phyloP scores from a whole-genome alignment of 2,329 filamentous ascomycete genomes.

The Microdochium paspali region DNA sequence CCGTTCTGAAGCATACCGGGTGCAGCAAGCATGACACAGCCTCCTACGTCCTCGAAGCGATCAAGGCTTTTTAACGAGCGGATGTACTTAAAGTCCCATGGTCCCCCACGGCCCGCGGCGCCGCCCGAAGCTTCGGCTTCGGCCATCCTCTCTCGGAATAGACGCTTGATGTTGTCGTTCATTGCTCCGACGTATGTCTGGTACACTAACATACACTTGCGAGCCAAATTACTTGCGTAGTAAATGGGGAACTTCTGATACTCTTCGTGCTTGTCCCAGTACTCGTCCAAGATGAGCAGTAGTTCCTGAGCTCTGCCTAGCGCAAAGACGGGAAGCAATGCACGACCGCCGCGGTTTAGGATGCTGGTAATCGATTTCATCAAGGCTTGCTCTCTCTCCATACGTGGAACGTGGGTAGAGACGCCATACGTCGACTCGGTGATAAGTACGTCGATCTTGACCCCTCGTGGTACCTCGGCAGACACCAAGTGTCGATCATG shows the following conservation, averaged over 20 bases:
- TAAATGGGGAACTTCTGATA: slow-evolving; percentile 91
- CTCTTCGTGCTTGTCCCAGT: slow-evolving; percentile 84
- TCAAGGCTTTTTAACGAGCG: slow-evolving; percentile 87
- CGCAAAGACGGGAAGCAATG: slow-evolving; percentile 91
- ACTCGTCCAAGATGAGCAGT: slow-evolving; percentile 90
- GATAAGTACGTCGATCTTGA: slow-evolving; percentile 93
- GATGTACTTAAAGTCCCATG: slow-evolving; percentile 96
- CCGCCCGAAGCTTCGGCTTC: slow-evolving; percentile 78
- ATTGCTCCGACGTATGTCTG: slow-evolving; percentile 97
- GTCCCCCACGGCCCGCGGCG: slow-evolving; percentile 65
- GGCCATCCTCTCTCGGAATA: slow-evolving; percentile 89
- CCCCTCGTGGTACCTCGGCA: slow-evolving; percentile 75
- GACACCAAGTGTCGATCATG: slow-evolving; percentile 93
- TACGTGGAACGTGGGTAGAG: slow-evolving; percentile 79
- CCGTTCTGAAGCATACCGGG: slow-evolving; percentile 98
- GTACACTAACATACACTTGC: slow-evolving; percentile 98
- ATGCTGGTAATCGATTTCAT: slow-evolving; percentile 94
- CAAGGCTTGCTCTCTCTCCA: slow-evolving; percentile 84
- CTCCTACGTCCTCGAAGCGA: slow-evolving; percentile 89
- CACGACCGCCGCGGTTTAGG: slow-evolving; percentile 82
- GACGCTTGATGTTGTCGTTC: slow-evolving; percentile 97
- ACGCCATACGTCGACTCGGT: slow-evolving; percentile 97
- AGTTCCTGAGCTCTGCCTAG: slow-evolving; percentile 90
- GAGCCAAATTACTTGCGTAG: slow-evolving; percentile 88
- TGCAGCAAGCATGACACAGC: slow-evolving; percentile 94